Conservation (phyloP, 2,329 filamentous ascomycete genomes). For the Rhinocladiella similis region DNA sequence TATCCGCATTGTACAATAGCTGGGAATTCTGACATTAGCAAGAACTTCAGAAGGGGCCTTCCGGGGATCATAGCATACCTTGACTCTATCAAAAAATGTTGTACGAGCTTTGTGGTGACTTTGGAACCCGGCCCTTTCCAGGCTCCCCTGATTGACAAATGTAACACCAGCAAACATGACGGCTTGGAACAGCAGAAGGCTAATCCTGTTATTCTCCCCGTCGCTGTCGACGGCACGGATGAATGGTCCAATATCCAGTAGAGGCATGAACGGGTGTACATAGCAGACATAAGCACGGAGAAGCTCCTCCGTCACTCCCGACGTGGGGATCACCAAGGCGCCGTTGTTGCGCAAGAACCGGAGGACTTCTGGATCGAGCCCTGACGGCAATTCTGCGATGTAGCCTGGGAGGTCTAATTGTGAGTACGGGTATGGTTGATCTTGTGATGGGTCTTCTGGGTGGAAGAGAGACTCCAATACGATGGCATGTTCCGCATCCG, state of each 20-base stretch:
- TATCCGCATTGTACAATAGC: constrained; percentile 89
- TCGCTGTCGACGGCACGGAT: constrained; percentile 6
- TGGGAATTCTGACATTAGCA: background rate
- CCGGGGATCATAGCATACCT: background rate
- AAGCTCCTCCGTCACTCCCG: background rate
- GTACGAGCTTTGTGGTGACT: constrained; percentile 79
- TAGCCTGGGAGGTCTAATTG: background rate
- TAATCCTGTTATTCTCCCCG: constrained; percentile 48
- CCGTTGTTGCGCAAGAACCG: background rate
- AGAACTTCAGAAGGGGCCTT: background rate
- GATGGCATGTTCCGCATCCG: no score
- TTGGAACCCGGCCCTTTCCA: constrained; percentile 67
- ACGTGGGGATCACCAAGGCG: background rate
- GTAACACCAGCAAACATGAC: constrained; percentile 91
- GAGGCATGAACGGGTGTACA: constrained; percentile 11
- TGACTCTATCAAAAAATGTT: constrained; percentile 80
- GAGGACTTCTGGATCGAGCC: background rate
- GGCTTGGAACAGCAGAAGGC: constrained; percentile 84
- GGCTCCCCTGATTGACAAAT: constrained; percentile 75
- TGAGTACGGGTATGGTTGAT: background rate
- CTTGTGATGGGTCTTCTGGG: background rate
- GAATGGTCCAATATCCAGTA: constrained; percentile 10
- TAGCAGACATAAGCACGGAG: constrained; percentile 11
- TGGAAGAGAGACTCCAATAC: background rate
- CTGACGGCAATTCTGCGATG: background rate